phyloP scores from a whole-genome alignment of 176 grass and related monocot genomes.

The Rhynchospora pubera region DNA sequence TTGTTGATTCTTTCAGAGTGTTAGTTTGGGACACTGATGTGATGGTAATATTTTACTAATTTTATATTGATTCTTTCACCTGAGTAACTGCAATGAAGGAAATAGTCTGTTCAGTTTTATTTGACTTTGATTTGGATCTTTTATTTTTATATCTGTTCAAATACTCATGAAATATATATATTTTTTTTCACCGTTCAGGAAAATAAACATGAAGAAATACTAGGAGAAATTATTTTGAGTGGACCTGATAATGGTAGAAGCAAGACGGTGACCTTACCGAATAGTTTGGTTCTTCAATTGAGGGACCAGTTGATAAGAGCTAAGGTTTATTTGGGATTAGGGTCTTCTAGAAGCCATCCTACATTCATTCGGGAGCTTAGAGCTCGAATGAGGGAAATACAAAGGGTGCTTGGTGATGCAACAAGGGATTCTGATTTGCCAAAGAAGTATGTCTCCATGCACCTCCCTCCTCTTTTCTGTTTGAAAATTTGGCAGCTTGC shows the following conservation, averaged over 20 bases:
- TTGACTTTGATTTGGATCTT: background rate
- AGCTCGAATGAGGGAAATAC: conserved; percentile 57
- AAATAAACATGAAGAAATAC: conserved; percentile 21
- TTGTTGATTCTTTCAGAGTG: background rate
- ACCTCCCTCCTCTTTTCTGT: conserved; percentile 2
- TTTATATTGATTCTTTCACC: background rate
- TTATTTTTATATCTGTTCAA: background rate
- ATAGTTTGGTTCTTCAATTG: conserved; percentile 45
- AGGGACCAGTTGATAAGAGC: conserved; percentile 74
- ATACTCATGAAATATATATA: conserved; percentile 9
- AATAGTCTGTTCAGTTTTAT: background rate
- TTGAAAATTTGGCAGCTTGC: background rate
- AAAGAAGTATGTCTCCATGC: conserved; percentile 45
- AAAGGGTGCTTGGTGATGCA: conserved; percentile 48
- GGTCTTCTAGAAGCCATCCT: conserved; percentile 63
- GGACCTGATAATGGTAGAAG: background rate
- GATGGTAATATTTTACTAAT: background rate
- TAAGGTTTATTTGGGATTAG: conserved; percentile 50
- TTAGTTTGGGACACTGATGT: background rate
- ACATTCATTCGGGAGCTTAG: conserved; percentile 56
- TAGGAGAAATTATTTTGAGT: conserved; percentile 25
- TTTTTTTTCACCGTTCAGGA: conserved; percentile 31
- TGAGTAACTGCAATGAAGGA: background rate
- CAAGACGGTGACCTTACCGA: conserved; percentile 22
- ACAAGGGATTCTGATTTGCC: conserved; percentile 52